phyloP scores from a whole-genome alignment of 225 moss, liverwort and hornwort genomes.

The Sphagnum tenellum region DNA sequence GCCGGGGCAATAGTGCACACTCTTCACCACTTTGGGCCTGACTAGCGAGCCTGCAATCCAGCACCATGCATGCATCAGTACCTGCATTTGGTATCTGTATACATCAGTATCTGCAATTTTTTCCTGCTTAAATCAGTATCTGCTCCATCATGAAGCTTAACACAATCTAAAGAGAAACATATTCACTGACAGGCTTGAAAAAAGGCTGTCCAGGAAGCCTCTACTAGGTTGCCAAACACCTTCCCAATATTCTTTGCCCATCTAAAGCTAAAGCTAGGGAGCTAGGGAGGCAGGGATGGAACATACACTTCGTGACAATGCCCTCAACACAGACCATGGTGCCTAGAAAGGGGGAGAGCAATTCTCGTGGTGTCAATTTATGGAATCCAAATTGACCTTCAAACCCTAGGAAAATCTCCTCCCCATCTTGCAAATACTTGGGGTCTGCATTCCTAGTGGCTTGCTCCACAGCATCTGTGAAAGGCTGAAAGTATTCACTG shows the following conservation, averaged over 20 bases:
- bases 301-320: constrained; percentile 72
- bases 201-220: no score
- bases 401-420: constrained; percentile 68
- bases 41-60: constrained; percentile 59
- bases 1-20: constrained; percentile 66
- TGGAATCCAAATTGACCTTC: constrained; percentile 82
- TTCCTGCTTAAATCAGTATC: no score
- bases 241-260: no score
- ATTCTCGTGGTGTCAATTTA: constrained; percentile 63
- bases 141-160: no score
- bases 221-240: no score
- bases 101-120: no score
- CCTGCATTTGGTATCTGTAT: no score
- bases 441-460: constrained; percentile 49
- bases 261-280: no score
- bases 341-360: constrained; percentile 70
- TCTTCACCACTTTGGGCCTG: constrained; percentile 79
- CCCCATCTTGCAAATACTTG: constrained; percentile 51
- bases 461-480: constrained; percentile 58
- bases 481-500: constrained; percentile 54
- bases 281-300: background rate
- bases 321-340: constrained; percentile 75
- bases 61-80: background rate
- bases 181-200: no score
- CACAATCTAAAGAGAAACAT: no score